Evolutionary conservation across 129 eudicot genomes (phyloP), one percentile per base, ranked within the genome.

Genomic region (Kitagawia praeruptora): DNA sequence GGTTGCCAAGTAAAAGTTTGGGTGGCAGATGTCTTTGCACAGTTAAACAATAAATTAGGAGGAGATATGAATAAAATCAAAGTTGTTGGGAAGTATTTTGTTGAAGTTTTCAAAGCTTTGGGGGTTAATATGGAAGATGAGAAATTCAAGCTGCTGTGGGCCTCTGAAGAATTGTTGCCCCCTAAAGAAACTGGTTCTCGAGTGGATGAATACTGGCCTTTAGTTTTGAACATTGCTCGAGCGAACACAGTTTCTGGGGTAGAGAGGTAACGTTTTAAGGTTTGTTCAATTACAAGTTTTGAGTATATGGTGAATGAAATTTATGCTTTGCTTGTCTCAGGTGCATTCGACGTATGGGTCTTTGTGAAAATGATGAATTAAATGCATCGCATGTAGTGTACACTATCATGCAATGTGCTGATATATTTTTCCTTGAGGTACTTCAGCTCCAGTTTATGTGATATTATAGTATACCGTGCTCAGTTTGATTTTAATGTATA

Each of bases 1-100:
- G 92, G 89, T 61, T 88, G 92, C 89, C 82, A 83, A 74, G 92
- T 88, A 37, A 88, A 83, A 71, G 80, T 88, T 12, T 88, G 92
- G 92, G 84, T 88, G 72, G 89, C 88, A 37, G 92, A 88, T 84
- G 84, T 87, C 86, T 86, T 86, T 82, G 92, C 92, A 14, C 88
- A 83, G 74, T 67, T 88, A 21, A 86, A 86, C 70, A 84, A 82
- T 82, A 88, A 88, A 80, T 74, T 88, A 84, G 89, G 89, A 11
- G 92, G 92, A 79, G 92, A 88, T 72, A 45, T 88, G 80, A 84
- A 88, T 72, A 88, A 88, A 78, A 88, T 86, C 23, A 81, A 84
- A 78, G 85, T 77, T 16, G 88, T 82, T 18, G 92, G 92, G 21
- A 49, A 86, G 53, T 88, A 88, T 80, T 51, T 88, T 81, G 86